Conservation (phyloP, 1,284 basidiomycete species). For the Pisolithus thermaeus region DNA sequence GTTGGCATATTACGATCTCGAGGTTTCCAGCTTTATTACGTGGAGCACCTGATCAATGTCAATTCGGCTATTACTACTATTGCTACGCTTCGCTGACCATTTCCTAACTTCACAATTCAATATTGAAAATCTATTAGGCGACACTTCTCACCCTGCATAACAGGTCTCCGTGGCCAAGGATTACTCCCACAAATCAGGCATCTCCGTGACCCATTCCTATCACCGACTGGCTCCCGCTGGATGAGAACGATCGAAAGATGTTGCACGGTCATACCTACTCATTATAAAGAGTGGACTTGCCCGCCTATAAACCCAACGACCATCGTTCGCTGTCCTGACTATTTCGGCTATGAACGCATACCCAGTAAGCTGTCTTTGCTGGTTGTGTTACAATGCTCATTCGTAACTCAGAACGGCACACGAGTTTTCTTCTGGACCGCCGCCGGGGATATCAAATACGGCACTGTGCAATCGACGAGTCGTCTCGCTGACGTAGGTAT, state of each 20-base stretch:
- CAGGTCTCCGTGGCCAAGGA: slow-evolving; percentile 8
- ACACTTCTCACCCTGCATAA: slow-evolving; percentile 25
- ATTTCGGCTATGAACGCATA: slow-evolving; percentile 65
- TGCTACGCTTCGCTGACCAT: slow-evolving; percentile 27
- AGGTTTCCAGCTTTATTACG: slow-evolving; percentile 28
- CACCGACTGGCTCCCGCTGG: slow-evolving; percentile 23
- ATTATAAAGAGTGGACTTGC: slow-evolving; percentile 21
- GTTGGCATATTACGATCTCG: slow-evolving; percentile 20
- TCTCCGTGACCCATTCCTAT: slow-evolving; percentile 22
- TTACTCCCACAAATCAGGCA: slow-evolving; percentile 29
- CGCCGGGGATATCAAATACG: slow-evolving; percentile 49
- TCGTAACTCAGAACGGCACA: slow-evolving; percentile 48
- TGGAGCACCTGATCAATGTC: slow-evolving; percentile 10
- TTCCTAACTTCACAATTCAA: slow-evolving; percentile 18
- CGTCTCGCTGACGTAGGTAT: slow-evolving; percentile 48
- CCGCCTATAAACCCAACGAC: slow-evolving; percentile 16
- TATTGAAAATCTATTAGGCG: slow-evolving; percentile 29
- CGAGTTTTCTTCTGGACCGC: slow-evolving; percentile 60
- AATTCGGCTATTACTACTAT: slow-evolving; percentile 22
- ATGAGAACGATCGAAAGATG: slow-evolving; percentile 13
- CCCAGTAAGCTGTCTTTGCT: slow-evolving; percentile 36
- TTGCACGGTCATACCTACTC: background rate
- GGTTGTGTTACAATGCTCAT: slow-evolving; percentile 10
- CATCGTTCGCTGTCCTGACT: slow-evolving; percentile 29
- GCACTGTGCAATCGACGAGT: slow-evolving; percentile 45